phyloP scores from a whole-genome alignment of 805 yeast species.

The Starmerella vitae region DNA sequence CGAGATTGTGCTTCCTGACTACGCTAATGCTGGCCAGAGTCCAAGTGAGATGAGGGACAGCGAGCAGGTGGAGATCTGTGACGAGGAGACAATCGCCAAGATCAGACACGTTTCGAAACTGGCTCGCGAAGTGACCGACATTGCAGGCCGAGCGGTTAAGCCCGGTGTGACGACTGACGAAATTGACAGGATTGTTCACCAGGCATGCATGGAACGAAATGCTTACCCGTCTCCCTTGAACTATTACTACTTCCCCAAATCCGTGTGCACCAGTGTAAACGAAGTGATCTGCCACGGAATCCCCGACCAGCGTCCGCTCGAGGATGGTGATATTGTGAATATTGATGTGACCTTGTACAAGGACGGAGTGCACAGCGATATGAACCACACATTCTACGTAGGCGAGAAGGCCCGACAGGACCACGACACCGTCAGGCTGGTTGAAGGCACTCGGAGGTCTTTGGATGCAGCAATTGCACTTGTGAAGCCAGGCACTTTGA shows the following conservation, averaged over 20 bases:
- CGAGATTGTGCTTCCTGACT: slow-evolving; percentile 63
- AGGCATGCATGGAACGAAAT: slow-evolving; percentile 73
- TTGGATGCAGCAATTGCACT: slow-evolving; percentile 66
- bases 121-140: slow-evolving; percentile 81
- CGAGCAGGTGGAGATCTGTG: slow-evolving; percentile 41
- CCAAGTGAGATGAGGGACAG: slow-evolving; percentile 52
- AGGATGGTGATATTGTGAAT: slow-evolving; percentile 91
- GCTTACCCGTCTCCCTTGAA: slow-evolving; percentile 93
- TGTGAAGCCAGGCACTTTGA: slow-evolving; percentile 84
- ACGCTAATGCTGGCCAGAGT: slow-evolving; percentile 71
- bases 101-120: slow-evolving; percentile 61
- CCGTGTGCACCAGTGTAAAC: slow-evolving; percentile 84
- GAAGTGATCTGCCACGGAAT: slow-evolving; percentile 96
- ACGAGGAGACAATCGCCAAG: slow-evolving; percentile 55
- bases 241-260: slow-evolving; percentile 85
- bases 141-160: slow-evolving; percentile 65
- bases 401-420: slow-evolving; percentile 77
- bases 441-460: slow-evolving; percentile 82
- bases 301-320: slow-evolving; percentile 73
- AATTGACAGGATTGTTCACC: slow-evolving; percentile 72
- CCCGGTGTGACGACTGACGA: slow-evolving; percentile 94
- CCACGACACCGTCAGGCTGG: slow-evolving; percentile 72
- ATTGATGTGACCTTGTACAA: slow-evolving; percentile 76
- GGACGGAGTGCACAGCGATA: slow-evolving; percentile 84
- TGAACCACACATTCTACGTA: slow-evolving; percentile 92